Evolutionary conservation across 2,329 filamentous ascomycete genomes (phyloP).

Genomic region (Scytalidium sp.): DNA sequence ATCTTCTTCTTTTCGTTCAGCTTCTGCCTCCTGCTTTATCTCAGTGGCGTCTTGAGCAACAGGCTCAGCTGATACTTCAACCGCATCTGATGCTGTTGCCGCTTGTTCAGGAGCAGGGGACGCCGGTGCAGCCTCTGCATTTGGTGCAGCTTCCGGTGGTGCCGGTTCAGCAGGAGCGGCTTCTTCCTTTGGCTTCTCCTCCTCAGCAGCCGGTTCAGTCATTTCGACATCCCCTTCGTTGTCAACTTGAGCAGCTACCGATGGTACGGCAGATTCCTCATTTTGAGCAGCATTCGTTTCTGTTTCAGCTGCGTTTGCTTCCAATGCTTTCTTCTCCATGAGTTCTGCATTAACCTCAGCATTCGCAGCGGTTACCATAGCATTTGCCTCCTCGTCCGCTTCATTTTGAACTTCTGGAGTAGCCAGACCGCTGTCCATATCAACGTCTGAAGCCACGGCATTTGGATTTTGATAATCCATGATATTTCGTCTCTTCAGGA

Average conservation of each 20-base stretch:
- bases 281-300: constrained; percentile 24
- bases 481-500: constrained; percentile 53
- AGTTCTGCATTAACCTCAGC: constrained; percentile 28
- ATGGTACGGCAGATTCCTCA: constrained; percentile 24
- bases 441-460: constrained; percentile 43
- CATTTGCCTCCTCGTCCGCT: constrained; percentile 21
- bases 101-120: constrained; percentile 14
- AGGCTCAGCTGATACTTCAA: constrained; percentile 12
- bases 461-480: constrained; percentile 59
- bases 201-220: constrained; percentile 16
- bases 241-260: constrained; percentile 19
- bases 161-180: constrained; percentile 7
- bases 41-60: constrained; percentile 26
- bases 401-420: constrained; percentile 29
- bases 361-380: constrained; percentile 22
- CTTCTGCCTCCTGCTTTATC: constrained; percentile 28
- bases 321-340: constrained; percentile 26
- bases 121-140: constrained; percentile 23
- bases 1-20: constrained; percentile 24
- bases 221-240: constrained; percentile 30
- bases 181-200: constrained; percentile 3
- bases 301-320: constrained; percentile 6
- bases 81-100: constrained; percentile 26
- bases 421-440: constrained; percentile 47
- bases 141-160: constrained; percentile 25